phyloP scores from a whole-genome alignment of 805 yeast species.

The Saccharomycopsis sp. region DNA sequence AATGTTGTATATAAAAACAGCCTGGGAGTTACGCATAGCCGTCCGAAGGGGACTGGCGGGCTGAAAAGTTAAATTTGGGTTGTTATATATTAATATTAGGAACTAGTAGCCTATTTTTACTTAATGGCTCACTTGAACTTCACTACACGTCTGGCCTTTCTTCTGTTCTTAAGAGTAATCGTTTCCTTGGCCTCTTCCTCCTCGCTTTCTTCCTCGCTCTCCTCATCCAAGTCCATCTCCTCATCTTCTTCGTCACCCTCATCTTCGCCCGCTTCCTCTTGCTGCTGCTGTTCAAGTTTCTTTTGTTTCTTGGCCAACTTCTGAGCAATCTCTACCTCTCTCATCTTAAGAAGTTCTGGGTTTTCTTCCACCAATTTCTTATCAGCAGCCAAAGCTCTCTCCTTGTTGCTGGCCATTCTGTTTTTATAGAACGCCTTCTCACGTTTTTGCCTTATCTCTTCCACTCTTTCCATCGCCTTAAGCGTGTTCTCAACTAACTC shows the following conservation, averaged over 20 bases:
- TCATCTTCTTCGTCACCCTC: slow-evolving; percentile 41
- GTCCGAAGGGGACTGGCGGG: too few species aligned
- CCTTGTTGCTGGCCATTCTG: slow-evolving; percentile 97
- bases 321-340: slow-evolving; percentile 86
- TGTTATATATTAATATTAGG: background rate
- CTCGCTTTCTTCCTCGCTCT: slow-evolving; percentile 45
- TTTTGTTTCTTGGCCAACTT: slow-evolving; percentile 65
- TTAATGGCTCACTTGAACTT: slow-evolving; percentile 12
- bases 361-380: slow-evolving; percentile 80
- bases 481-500: slow-evolving; percentile 91
- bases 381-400: slow-evolving; percentile 76
- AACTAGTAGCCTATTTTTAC: too few species aligned
- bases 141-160: slow-evolving; percentile 22
- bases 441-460: slow-evolving; percentile 91
- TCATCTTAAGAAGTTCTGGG: slow-evolving; percentile 84
- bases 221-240: slow-evolving; percentile 44
- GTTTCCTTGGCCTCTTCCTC: slow-evolving; percentile 43
- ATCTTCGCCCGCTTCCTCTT: slow-evolving; percentile 38
- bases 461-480: slow-evolving; percentile 92
- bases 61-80: too few species aligned
- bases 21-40: too few species aligned
- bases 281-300: slow-evolving; percentile 43
- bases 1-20: too few species aligned
- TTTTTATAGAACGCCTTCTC: slow-evolving; percentile 98
- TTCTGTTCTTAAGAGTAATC: slow-evolving; percentile 29